Evolutionary conservation across 1,284 basidiomycete genomes (phyloP), one percentile per base, ranked within the genome.

Genomic region (Mycena citricolor): DNA sequence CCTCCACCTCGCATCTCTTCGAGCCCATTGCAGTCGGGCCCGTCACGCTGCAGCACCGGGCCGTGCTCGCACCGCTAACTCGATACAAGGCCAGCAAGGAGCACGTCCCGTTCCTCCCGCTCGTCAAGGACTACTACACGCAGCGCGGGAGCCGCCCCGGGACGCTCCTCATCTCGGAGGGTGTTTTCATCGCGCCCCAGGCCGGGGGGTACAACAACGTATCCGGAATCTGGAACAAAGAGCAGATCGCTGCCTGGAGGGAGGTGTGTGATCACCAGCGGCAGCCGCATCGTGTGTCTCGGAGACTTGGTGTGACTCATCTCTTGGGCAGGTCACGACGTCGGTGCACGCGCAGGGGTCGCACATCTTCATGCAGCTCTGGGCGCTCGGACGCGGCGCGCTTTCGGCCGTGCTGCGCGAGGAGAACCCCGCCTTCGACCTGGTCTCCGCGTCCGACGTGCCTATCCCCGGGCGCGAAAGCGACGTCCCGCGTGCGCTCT

Each of bases 11-110:
- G 2, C 42, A 42, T 21, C 72, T 79, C 23, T 77, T 77, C 58
- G 61, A 62, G 29, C 74, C 77, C 11, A 51, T 70, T 39, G 57
- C 61, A 32, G 60, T 79, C 28, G 75, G 76, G 14, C 49, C 57
- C 11, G 32, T 69, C 42, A 51, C 55, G 7, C 65, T 78, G 29
- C 39, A 62, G 35, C 71, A 77, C 50, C 67, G 76, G 8, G 56
- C 78, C 30, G 72, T 71, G 5, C 58, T 78, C 34, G 74, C 74
- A 2, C 76, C 76, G 3, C 55, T 77, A 39, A 77, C 76, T 8
- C 47, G 60, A 25, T 56, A 24, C 36, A 44, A 48, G 22, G 44
- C 52, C 12, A 51, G 42, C 32, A 13, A 49, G 49, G 22, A 47
- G 43, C 17, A 60, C 51, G 11, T 60, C 43, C 40, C 61, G 55